Base-by-base conservation (phyloP, 352 stramenopile species). In the Globisporangium rhizosaccharum region DNA sequence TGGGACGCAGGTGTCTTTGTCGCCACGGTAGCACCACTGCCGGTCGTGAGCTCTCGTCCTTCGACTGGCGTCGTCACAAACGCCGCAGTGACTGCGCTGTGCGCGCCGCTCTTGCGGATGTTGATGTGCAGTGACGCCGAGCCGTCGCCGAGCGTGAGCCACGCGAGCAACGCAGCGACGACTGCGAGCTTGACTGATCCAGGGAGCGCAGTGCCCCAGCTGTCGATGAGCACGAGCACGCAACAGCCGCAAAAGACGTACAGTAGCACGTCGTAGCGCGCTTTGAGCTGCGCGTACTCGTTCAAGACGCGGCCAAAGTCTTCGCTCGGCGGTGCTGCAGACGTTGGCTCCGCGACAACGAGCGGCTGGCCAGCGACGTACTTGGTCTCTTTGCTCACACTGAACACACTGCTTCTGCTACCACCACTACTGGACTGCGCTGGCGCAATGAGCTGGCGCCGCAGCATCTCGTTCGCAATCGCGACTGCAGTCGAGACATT, bases 41-140 rank as follows among this genome's bases (percentile, higher is more conserved):
- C 28, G 6, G 28, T 33, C 33, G 36, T 15, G 25, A 59, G 39
- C 14, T 17, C 6, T 30, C n/a, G 20, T 7, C 7, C 20, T 3
- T 37, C 11, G 46, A 11, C 9, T 48, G 25, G 17, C 28, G 53
- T 39, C 12, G 62, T 56, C 25, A 70, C 46, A 57, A 72, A 71
- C 11, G 54, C 63, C 1, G 63, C 60, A 1, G 66, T 68, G 44
- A 65, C 52, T 39, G 59, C 39, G 25, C 65, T 59, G 17, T 48
- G 53, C 9, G 48, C 57, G 28, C 57, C 63, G 46, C 57, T 64
- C 51, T 56, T 65, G 30, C 59, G 53, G 18, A 77, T 70, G 50
- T 79, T 70, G 25, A 82, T 78, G n/a, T 71, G 71, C 25, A 82
- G 10, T 11, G 73, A 76, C 18, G 71, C 68, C 23, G 68, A 70